A percentile compares a stretch with the other conserved stretches of the same genome.
phyloP scores from a whole-genome alignment of 129 eudicot species.

The Silybum marianum region DNA sequence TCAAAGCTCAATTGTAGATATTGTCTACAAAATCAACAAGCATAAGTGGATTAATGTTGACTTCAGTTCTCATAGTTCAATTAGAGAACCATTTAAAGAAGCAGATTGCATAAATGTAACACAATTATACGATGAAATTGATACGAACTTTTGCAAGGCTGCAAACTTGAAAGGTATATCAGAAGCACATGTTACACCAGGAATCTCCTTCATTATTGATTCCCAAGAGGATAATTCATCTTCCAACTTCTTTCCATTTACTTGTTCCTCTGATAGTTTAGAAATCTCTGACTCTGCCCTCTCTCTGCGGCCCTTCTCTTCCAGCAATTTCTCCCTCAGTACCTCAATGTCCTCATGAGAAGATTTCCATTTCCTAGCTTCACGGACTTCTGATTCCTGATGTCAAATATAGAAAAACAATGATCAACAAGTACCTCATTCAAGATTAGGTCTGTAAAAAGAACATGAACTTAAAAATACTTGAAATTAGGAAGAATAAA shows the following conservation, averaged over 20 bases:
- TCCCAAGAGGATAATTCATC: conserved; percentile 87
- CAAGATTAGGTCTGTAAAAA: no score
- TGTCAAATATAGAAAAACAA: conserved; percentile 20
- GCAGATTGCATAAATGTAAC: conserved; percentile 13
- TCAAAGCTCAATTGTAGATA: background rate
- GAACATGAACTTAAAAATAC: no score
- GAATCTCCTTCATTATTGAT: conserved; percentile 65
- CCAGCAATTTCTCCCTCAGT: conserved; percentile 76
- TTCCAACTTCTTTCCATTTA: conserved; percentile 57
- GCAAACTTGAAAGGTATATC: conserved; percentile 75
- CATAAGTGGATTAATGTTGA: background rate
- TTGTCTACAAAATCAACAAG: background rate
- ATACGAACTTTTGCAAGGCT: conserved; percentile 75
- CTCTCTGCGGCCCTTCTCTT: conserved; percentile 80
- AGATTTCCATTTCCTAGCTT: conserved; percentile 78
- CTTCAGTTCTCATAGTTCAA: background rate
- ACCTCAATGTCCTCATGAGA: conserved; percentile 81
- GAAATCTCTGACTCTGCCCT: conserved; percentile 70
- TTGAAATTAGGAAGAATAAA: conserved; percentile 9
- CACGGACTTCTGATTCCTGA: conserved; percentile 94
- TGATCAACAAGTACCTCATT: no score
- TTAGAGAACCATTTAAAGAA: background rate
- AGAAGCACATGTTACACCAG: conserved; percentile 79
- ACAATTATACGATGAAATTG: conserved; percentile 7
- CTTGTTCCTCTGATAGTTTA: conserved; percentile 59